A percentile compares a stretch with the other conserved stretches of the same genome.
These are phyloP conservation scores for Rhodotorula sp. DNA, from an alignment of 1,284 basidiomycete species.

Conservation along the genomic window DNA sequence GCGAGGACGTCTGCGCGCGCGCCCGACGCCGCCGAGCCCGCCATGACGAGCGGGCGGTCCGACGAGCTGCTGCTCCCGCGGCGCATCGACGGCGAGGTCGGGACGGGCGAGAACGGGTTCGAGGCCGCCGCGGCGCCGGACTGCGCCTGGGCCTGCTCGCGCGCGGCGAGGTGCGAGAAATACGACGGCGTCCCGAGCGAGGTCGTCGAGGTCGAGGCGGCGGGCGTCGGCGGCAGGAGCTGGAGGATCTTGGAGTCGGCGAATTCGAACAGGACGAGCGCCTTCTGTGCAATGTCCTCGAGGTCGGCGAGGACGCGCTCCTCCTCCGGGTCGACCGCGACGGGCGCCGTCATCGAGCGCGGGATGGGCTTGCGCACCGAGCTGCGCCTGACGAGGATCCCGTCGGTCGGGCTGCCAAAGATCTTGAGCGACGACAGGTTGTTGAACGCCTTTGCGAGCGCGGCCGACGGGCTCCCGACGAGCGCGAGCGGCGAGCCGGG, in stretches of 20 bases:
- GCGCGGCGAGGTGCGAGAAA: slow-evolving; percentile 34
- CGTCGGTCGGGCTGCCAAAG: slow-evolving; percentile 65
- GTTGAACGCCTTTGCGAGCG: slow-evolving; percentile 68
- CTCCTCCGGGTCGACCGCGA: slow-evolving; percentile 69
- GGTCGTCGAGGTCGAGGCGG: slow-evolving; percentile 28
- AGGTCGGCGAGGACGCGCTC: slow-evolving; percentile 71
- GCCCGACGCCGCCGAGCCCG: slow-evolving; percentile 25
- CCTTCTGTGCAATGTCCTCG: slow-evolving; percentile 92
- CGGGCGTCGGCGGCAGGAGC: slow-evolving; percentile 42
- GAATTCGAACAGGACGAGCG: slow-evolving; percentile 86
- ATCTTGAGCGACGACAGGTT: slow-evolving; percentile 87
- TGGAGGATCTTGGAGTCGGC: slow-evolving; percentile 88
- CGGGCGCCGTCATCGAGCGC: slow-evolving; percentile 22
- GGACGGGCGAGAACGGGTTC: slow-evolving; percentile 44
- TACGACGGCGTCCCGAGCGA: slow-evolving; percentile 37
- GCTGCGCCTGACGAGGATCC: slow-evolving; percentile 48
- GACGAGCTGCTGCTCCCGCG: slow-evolving; percentile 37
- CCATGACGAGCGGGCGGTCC: slow-evolving; percentile 41
- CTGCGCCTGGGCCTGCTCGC: slow-evolving; percentile 31
- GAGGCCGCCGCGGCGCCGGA: neutral
- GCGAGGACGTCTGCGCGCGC: slow-evolving; percentile 49
- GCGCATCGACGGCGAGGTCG: slow-evolving; percentile 33
- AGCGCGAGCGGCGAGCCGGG: slow-evolving; percentile 44
- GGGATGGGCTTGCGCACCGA: slow-evolving; percentile 40
- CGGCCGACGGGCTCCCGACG: slow-evolving; percentile 42